phyloP scores from a whole-genome alignment of 1,284 basidiomycete genomes.

The Sporisorium exsertum region DNA sequence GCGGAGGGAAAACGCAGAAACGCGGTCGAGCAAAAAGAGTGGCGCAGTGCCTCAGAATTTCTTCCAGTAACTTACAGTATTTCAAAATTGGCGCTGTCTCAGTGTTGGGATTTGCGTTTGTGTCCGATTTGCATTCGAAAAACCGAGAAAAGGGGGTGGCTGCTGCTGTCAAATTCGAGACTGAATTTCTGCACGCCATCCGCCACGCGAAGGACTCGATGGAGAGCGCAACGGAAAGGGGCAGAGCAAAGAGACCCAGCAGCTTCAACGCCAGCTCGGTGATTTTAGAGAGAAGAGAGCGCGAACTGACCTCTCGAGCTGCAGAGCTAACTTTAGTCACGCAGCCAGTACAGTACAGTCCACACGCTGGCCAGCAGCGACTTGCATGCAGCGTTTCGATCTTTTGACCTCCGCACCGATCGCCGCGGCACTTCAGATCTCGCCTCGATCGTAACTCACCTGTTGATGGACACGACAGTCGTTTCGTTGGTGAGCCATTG shows the following conservation, averaged over 20 bases:
- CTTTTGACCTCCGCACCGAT: background rate
- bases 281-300: background rate
- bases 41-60: background rate
- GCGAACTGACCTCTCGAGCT: background rate
- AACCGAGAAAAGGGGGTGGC: background rate
- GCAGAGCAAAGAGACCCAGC: too few species aligned
- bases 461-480: too few species aligned
- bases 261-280: background rate
- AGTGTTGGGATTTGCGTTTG: conserved; percentile 5
- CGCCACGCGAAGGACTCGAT: too few species aligned
- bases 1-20: background rate
- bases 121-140: conserved; percentile 1
- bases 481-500: too few species aligned
- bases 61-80: background rate
- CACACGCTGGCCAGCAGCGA: background rate
- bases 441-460: background rate
- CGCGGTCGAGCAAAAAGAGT: background rate
- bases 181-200: background rate
- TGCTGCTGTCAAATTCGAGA: background rate
- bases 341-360: background rate
- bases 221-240: too few species aligned
- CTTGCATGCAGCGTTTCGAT: background rate
- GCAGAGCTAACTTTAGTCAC: background rate
- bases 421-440: background rate
- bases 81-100: background rate